These are phyloP conservation scores for Clitocybe nebularis DNA, from an alignment of 1,284 basidiomycete species.

Conservation along the genomic window DNA sequence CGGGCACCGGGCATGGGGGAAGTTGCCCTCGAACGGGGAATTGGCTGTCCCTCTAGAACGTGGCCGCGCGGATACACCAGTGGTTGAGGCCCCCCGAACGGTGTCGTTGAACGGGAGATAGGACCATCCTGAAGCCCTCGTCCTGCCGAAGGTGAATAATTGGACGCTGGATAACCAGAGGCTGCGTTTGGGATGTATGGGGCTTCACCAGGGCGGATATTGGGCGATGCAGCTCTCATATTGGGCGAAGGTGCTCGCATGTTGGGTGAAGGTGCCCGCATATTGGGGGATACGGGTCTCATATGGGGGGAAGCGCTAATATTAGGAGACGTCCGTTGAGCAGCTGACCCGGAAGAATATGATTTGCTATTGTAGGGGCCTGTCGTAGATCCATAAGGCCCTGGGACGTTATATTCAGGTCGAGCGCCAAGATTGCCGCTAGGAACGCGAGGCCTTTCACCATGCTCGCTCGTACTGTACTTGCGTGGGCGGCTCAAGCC, in stretches of 20 bases:
- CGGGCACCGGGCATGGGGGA: conserved; percentile 24
- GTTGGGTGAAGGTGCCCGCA: conserved; percentile 18
- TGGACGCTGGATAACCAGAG: conserved; percentile 28
- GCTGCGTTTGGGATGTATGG: conserved; percentile 24
- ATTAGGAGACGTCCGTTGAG: neutral
- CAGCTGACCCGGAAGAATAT: conserved; percentile 13
- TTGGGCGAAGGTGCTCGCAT: conserved; percentile 26
- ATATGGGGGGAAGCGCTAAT: too few species aligned
- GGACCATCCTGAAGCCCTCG: conserved; percentile 23
- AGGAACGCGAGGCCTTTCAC: conserved; percentile 27
- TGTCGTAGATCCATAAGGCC: conserved; percentile 22
- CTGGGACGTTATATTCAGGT: conserved; percentile 16
- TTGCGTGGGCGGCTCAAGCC: conserved; percentile 27
- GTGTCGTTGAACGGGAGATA: conserved; percentile 33
- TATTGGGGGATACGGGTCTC: too few species aligned
- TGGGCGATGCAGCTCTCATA: conserved; percentile 23
- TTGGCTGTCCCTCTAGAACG: conserved; percentile 47
- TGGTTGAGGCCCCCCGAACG: conserved; percentile 22
- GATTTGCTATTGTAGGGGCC: conserved; percentile 23
- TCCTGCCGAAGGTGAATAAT: conserved; percentile 28
- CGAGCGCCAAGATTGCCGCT: conserved; percentile 30
- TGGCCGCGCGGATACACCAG: conserved; percentile 51
- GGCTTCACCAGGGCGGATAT: conserved; percentile 26
- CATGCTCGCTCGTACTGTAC: conserved; percentile 28
- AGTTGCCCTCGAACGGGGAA: conserved; percentile 27